Base-by-base conservation (phyloP, 495 filamentous ascomycete genomes). In the Clohesyomyces aquaticus region DNA sequence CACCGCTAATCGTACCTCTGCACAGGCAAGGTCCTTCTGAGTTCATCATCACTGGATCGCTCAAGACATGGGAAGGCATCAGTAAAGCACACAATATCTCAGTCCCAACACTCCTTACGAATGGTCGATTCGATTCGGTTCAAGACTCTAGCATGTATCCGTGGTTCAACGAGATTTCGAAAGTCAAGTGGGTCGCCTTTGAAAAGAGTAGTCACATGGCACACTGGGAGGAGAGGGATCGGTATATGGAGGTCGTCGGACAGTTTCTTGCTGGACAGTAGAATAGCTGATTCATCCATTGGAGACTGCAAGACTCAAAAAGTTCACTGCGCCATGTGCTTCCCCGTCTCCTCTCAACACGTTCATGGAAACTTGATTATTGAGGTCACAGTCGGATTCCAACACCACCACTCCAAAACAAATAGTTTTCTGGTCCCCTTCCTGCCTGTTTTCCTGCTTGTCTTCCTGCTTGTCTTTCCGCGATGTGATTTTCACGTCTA, bases 101-200 rank as follows among this genome's bases (percentile, higher is more conserved):
- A 3, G 77, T 71, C 0, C 65, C 71, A 0, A 79, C 77, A 4
- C 70, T 84, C 6, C 63, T 85, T 1, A 74, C 80, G 23, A 84
- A 85, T 55, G 82, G 82, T 1, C 61, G 72, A 0, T 76, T 80
- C 41, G 82, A 85, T 48, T 77, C 80, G 55, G 77, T 77, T 1
- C 75, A 78, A 51, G 81, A 83, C 58, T 69, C 72, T 1, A 70
- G 71, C 3, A 71, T 78, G 35, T 66, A 68, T 51, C 77, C 80
- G 0, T 84, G 77, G 68, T 83, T 82, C 50, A 48, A 75, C 4
- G 54, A 70, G 4, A 79, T 79, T 25, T 22, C 63, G 10, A 78
- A 78, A 21, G 78, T 77, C 12, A 80, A 76, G 52, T 84, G 81
- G 81, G 67, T 82, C 9, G 72, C 65, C 4, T 70, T 81, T 18